These are phyloP conservation scores for Torulaspora microellipsoides DNA, from an alignment of 805 yeast species.

Conservation along the genomic window DNA sequence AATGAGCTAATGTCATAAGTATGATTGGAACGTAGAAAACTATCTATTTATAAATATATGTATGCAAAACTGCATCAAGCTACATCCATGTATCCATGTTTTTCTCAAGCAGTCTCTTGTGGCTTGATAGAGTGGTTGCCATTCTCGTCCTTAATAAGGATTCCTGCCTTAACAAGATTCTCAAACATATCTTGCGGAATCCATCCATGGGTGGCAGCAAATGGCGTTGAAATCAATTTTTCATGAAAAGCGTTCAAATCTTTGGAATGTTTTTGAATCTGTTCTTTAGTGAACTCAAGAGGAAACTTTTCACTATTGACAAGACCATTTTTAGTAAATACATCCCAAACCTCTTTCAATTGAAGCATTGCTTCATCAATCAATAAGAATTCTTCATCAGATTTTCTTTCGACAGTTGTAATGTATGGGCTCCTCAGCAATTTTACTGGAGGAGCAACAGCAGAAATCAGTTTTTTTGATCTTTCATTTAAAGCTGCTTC, in stretches of 20 bases:
- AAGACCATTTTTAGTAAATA: slow-evolving; percentile 54
- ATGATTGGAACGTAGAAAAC: neutral
- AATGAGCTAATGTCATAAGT: neutral
- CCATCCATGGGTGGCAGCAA: slow-evolving; percentile 92
- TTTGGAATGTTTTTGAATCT: slow-evolving; percentile 52
- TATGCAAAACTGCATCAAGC: neutral
- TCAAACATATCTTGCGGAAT: slow-evolving; percentile 91
- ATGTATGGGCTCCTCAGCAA: slow-evolving; percentile 60
- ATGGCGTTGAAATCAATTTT: slow-evolving; percentile 66
- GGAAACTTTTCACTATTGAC: slow-evolving; percentile 55
- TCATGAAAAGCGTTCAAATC: slow-evolving; percentile 64
- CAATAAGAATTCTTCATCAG: slow-evolving; percentile 53
- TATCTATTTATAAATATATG: neutral
- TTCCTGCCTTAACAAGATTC: slow-evolving; percentile 60
- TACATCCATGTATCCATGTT: neutral
- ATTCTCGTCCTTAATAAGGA: slow-evolving; percentile 55
- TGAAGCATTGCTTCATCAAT: slow-evolving; percentile 65
- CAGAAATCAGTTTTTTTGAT: slow-evolving; percentile 63
- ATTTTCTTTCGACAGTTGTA: slow-evolving; percentile 55
- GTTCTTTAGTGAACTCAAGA: slow-evolving; percentile 52
- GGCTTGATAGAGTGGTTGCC: slow-evolving; percentile 44
- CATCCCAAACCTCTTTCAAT: slow-evolving; percentile 64
- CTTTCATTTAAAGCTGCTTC: slow-evolving; percentile 67
- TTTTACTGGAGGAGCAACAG: slow-evolving; percentile 81
- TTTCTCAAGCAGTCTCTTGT: slow-evolving; percentile 37